Evolutionary conservation across 2,329 filamentous ascomycete species (phyloP), one percentile per base, ranked within the genome.

Genomic region (Neonectria ditissima): DNA sequence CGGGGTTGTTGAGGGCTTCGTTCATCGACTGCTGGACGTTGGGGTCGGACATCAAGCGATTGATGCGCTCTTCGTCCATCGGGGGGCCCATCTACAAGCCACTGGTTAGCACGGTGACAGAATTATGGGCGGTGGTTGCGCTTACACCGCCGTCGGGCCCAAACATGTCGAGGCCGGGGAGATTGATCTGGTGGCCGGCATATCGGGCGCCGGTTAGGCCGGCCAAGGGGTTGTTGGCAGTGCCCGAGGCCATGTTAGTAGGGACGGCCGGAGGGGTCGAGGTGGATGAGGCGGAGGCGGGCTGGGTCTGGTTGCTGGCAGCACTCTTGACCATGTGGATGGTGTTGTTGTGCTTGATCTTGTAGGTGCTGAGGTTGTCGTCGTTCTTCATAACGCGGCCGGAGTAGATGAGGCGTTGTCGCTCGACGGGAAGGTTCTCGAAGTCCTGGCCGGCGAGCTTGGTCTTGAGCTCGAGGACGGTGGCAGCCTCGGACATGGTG

Each of bases 321-420:
- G 96, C 95, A 77, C 94, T 97, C 84, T 97, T 97, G 74, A 99
- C 96, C 74, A 99, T 87, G 79, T 99, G 96, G 72, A 99, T 89
- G 18, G 95, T 98, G 80, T 98, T 96, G 68, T 94, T 94, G 69
- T 93, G 86, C 85, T 97, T 97, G 80, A 99, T 94, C 84, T 97
- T 98, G 83, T 97, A 97, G 60, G 89, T 88, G 68, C 86, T 89
- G 45, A 99, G 83, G 0, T 92, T 90, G 73, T 99, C 95, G 63
- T 91, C 89, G 78, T 99, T 96, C 84, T 98, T 99, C 82, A 99
- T 89, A 65, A 99, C 95, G 65, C 95, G 91, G 56, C 96, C 96
- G 6, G 95, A 97, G 84, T 98, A 99, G 81, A 99, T 99, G 68
- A 99, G 86, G 65, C 96, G 92, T 82, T 98, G 95, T 71, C 94